A percentile compares a stretch with the other conserved stretches of the same genome.
Conservation (phyloP, 306 rosid genomes). For the Rosa multiflora region DNA sequence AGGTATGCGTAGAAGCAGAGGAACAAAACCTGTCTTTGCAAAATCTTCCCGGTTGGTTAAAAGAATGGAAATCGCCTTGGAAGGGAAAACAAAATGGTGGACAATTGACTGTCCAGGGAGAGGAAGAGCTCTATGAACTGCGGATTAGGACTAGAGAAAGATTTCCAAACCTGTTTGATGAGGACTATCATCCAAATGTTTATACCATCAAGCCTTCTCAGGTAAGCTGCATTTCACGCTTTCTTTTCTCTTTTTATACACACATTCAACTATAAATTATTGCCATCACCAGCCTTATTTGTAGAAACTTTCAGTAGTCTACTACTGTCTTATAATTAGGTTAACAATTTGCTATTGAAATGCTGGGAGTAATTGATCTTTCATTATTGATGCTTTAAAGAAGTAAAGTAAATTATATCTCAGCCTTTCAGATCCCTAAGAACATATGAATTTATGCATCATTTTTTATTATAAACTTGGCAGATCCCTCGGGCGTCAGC, state of each 20-base stretch:
- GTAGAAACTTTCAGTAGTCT: neutral
- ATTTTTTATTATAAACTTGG: constrained; percentile 18
- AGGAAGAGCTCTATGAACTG: constrained; percentile 72
- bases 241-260: neutral
- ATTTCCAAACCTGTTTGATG: constrained; percentile 64
- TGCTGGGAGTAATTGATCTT: neutral
- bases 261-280: neutral
- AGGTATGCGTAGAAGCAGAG: constrained; percentile 33
- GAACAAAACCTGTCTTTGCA: constrained; percentile 44
- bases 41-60: constrained; percentile 69
- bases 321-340: neutral
- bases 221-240: constrained; percentile 32
- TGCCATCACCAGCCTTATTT: neutral
- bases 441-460: constrained; percentile 19
- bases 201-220: constrained; percentile 78
- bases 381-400: neutral
- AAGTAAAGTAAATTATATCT: neutral
- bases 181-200: constrained; percentile 80
- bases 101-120: constrained; percentile 65
- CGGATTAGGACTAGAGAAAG: constrained; percentile 65
- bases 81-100: constrained; percentile 75
- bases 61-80: constrained; percentile 89
- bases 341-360: constrained; percentile 1
- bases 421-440: neutral
- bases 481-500: constrained; percentile 96